Percentiles rank a stretch among this genome's conserved stretches.
These are phyloP conservation scores for Tricholoma saponaceum DNA, from an alignment of 768 basidiomycete species.

Conservation along the genomic window DNA sequence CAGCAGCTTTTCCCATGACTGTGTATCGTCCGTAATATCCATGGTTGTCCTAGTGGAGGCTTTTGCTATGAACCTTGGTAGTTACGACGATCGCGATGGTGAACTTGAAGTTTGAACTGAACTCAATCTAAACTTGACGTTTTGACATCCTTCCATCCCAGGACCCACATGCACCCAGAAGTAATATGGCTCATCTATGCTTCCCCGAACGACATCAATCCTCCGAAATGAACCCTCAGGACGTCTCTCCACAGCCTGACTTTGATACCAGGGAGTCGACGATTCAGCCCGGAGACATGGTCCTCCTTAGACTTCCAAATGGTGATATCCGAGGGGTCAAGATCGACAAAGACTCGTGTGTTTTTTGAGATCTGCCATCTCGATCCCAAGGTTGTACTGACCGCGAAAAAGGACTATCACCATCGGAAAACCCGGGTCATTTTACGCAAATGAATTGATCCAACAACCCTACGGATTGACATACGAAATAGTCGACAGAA, in stretches of 20 bases:
- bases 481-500: conserved; percentile 79
- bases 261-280: conserved; percentile 20
- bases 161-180: not conserved
- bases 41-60: not conserved
- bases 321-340: conserved; percentile 75
- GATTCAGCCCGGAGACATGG: conserved; percentile 70
- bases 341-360: conserved; percentile 70
- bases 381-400: too few species aligned
- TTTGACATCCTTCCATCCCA: not conserved
- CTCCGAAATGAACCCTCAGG: conserved; percentile 7
- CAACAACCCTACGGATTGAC: conserved; percentile 84
- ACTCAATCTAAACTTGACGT: not conserved
- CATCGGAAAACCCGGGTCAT: conserved; percentile 85
- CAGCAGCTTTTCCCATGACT: conserved; percentile 23
- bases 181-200: not conserved
- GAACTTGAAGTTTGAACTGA: not conserved
- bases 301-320: conserved; percentile 76
- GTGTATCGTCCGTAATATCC: not conserved
- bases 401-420: conserved; percentile 50
- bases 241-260: conserved; percentile 1
- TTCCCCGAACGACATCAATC: not conserved
- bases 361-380: too few species aligned
- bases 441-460: conserved; percentile 72
- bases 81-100: not conserved
- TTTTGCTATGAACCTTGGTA: not conserved